Evolutionary conservation across 2,329 filamentous ascomycete species (phyloP).

Genomic region (Hortaea sp.): DNA sequence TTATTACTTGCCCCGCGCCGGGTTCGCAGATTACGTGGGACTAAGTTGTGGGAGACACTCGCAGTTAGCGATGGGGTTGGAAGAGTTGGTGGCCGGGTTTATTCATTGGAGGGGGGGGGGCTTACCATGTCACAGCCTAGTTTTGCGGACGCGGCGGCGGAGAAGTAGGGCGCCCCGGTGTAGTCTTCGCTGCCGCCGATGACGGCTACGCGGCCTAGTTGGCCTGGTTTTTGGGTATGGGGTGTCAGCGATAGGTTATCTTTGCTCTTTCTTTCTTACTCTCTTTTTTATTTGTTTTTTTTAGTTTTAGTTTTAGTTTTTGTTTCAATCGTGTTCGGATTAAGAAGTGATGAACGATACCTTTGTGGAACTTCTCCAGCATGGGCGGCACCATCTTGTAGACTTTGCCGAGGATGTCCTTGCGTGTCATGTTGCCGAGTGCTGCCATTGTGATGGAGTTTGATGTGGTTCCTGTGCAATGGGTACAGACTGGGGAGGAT

Average conservation of each 20-base stretch:
- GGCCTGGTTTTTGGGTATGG: slow-evolving; percentile 46
- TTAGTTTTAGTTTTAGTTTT: too few species aligned
- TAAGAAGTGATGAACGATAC: slow-evolving; percentile 40
- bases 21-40: slow-evolving; percentile 94
- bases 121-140: slow-evolving; percentile 85
- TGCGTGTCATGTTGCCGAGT: slow-evolving; percentile 50
- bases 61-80: too few species aligned
- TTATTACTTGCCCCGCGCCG: slow-evolving; percentile 74
- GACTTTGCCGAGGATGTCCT: slow-evolving; percentile 67
- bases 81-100: neutral
- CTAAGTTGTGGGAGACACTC: slow-evolving; percentile 31
- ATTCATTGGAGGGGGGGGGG: neutral
- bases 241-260: slow-evolving; percentile 8
- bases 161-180: slow-evolving; percentile 95
- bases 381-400: slow-evolving; percentile 88
- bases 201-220: slow-evolving; percentile 82
- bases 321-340: too few species aligned
- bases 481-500: too few species aligned
- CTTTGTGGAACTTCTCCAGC: slow-evolving; percentile 94
- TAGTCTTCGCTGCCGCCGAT: slow-evolving; percentile 95
- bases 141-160: slow-evolving; percentile 87
- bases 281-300: too few species aligned
- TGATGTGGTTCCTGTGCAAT: too few species aligned
- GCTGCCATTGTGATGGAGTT: slow-evolving; percentile 20
- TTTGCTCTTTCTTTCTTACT: neutral